A percentile compares a stretch with the other conserved stretches of the same genome.
Conservation (phyloP, 2,329 filamentous ascomycete species). For the Sporothrix dimorphospora region DNA sequence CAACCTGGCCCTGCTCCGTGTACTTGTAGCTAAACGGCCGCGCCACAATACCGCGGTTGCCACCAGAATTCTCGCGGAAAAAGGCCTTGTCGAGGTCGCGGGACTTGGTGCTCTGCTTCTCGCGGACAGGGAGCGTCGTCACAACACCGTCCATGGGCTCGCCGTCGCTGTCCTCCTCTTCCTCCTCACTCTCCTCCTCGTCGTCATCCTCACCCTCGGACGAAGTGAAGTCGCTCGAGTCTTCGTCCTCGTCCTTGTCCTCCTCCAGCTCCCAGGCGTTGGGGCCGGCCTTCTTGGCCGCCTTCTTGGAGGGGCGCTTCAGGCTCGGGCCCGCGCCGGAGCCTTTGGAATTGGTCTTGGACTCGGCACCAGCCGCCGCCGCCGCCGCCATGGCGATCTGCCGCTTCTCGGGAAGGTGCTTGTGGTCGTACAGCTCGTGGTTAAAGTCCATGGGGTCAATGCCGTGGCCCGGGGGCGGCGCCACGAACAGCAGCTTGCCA, state of each 20-base stretch:
- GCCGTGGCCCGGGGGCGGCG: constrained; percentile 71
- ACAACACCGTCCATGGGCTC: constrained; percentile 46
- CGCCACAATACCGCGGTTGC: constrained; percentile 52
- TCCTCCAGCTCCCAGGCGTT: constrained; percentile 12
- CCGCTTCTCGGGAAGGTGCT: constrained; percentile 80
- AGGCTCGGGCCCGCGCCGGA: not conserved
- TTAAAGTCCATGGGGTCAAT: constrained; percentile 82
- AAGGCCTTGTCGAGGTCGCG: constrained; percentile 83
- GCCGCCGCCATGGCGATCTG: constrained; percentile 64
- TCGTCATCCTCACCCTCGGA: not conserved
- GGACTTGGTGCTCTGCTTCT: constrained; percentile 66
- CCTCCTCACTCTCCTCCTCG: constrained; percentile 3
- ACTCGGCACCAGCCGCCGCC: constrained; percentile 27
- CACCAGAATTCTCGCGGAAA: constrained; percentile 64
- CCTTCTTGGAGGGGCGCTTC: constrained; percentile 18
- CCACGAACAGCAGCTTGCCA: constrained; percentile 89
- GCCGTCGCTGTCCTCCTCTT: constrained; percentile 44
- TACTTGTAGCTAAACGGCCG: constrained; percentile 92
- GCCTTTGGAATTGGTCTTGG: not conserved
- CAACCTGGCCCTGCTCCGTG: constrained; percentile 69
- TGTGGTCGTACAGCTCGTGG: constrained; percentile 80
- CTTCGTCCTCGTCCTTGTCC: constrained; percentile 18
- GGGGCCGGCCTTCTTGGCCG: not conserved
- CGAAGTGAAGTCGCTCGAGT: constrained; percentile 23
- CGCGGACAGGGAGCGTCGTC: constrained; percentile 50